phyloP scores from a whole-genome alignment of 2,329 filamentous ascomycete genomes.

The Dactylellina leptospora region DNA sequence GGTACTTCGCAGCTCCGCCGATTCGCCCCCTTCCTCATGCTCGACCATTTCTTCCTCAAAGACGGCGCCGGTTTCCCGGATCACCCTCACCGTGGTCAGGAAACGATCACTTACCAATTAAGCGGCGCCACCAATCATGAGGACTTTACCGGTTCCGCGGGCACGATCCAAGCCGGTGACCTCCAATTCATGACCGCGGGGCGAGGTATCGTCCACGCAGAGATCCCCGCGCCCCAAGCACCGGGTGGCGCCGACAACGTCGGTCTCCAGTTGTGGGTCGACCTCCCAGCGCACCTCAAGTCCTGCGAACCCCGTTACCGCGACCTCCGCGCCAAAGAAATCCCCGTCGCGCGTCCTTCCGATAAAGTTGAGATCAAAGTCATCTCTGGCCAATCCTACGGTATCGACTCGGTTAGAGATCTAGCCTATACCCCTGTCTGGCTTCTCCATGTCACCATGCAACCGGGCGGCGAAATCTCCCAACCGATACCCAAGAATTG shows the following conservation, averaged over 20 bases:
- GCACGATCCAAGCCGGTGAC: slow-evolving; percentile 85
- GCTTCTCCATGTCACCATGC: slow-evolving; percentile 83
- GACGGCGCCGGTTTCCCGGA: slow-evolving; percentile 89
- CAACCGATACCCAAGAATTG: slow-evolving; percentile 81
- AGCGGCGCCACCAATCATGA: slow-evolving; percentile 86
- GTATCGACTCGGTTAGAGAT: slow-evolving; percentile 85
- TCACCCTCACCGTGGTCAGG: slow-evolving; percentile 79
- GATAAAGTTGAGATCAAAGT: slow-evolving; percentile 86
- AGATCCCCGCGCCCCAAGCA: slow-evolving; percentile 85
- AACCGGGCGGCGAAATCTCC: slow-evolving; percentile 78
- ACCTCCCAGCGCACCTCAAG: slow-evolving; percentile 83
- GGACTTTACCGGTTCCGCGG: slow-evolving; percentile 85
- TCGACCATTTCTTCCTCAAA: slow-evolving; percentile 86
- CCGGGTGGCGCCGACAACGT: slow-evolving; percentile 78
- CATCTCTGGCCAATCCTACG: slow-evolving; percentile 84
- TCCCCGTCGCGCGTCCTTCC: slow-evolving; percentile 72
- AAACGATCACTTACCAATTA: slow-evolving; percentile 91
- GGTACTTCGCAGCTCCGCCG: slow-evolving; percentile 83
- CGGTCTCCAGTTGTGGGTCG: slow-evolving; percentile 95
- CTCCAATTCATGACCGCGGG: slow-evolving; percentile 98
- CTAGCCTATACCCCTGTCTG: slow-evolving; percentile 97
- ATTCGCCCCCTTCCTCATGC: slow-evolving; percentile 93
- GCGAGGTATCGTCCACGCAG: slow-evolving; percentile 88
- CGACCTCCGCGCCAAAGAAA: slow-evolving; percentile 80
- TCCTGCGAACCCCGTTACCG: slow-evolving; percentile 90